A percentile compares a stretch with the other conserved stretches of the same genome.
Evolutionary conservation across 192 early-diverging fungal species (phyloP).

Genomic region (Backusella macrospora): DNA sequence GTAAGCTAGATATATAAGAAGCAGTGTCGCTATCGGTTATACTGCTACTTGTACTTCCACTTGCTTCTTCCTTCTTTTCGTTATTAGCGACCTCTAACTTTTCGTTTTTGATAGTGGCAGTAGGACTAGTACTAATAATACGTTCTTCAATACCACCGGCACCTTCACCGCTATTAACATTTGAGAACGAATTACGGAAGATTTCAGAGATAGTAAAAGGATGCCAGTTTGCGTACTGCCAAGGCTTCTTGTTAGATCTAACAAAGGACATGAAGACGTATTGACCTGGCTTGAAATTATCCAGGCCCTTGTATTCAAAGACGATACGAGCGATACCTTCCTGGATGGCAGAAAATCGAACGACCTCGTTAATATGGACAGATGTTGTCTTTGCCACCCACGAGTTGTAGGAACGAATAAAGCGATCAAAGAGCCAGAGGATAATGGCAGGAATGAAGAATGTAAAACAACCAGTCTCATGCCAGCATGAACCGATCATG

Average conservation of each 20-base stretch:
- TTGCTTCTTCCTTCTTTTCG: background rate
- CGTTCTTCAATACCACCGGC: conserved; percentile 7
- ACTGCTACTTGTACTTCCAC: background rate
- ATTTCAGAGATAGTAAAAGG: conserved; percentile 41
- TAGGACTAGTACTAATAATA: background rate
- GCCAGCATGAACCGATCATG: conserved; percentile 33
- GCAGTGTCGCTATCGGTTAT: conserved; percentile 4
- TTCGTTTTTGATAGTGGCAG: background rate
- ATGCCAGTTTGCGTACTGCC: conserved; percentile 35
- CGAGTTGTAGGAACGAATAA: conserved; percentile 35
- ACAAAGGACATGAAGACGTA: conserved; percentile 47
- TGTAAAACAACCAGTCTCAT: conserved; percentile 30
- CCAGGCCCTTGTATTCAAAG: conserved; percentile 22
- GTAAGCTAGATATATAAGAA: conserved; percentile 2
- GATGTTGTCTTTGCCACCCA: conserved; percentile 15
- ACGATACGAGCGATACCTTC: conserved; percentile 33
- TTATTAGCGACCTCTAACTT: background rate
- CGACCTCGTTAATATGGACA: background rate
- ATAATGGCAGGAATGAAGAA: conserved; percentile 32
- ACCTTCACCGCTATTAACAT: background rate
- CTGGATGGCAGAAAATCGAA: conserved; percentile 19
- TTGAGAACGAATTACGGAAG: conserved; percentile 13
- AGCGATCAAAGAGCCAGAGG: conserved; percentile 41
- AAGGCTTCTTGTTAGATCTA: conserved; percentile 18
- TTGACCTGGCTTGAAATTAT: conserved; percentile 42